These are phyloP conservation scores for Alloteropsis semialata DNA, from an alignment of 176 grass and related monocot genomes.

Conservation along the genomic window DNA sequence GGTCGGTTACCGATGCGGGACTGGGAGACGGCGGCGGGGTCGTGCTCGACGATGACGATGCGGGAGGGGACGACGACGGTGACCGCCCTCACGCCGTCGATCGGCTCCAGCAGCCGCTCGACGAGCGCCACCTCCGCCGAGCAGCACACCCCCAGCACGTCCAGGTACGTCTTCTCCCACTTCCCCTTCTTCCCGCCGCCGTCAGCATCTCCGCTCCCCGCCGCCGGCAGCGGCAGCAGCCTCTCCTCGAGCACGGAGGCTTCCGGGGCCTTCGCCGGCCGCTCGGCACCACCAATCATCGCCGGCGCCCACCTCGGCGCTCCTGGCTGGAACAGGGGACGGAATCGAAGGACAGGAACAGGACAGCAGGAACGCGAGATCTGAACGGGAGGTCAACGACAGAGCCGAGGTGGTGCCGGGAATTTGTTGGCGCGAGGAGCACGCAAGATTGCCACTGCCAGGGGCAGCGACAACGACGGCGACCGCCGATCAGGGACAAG, in stretches of 20 bases:
- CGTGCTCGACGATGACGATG: slow-evolving; percentile 73
- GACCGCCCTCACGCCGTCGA: slow-evolving; percentile 48
- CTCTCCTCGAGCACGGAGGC: background rate
- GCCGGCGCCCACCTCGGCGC: background rate
- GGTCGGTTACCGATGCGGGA: slow-evolving; percentile 47
- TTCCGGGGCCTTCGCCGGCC: background rate
- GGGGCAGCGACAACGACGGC: background rate
- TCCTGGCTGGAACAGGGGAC: background rate
- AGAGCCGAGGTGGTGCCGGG: background rate
- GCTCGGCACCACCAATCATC: background rate
- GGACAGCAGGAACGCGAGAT: background rate
- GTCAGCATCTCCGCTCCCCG: background rate
- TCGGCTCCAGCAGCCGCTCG: slow-evolving; percentile 47
- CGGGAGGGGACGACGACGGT: slow-evolving; percentile 58
- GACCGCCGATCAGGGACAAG: background rate
- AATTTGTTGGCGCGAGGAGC: background rate
- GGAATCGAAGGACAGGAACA: background rate
- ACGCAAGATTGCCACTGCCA: background rate
- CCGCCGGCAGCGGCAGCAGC: background rate
- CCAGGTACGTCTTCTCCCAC: slow-evolving; percentile 70
- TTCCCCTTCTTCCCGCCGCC: background rate
- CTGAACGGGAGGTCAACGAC: background rate
- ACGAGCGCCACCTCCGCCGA: slow-evolving; percentile 58
- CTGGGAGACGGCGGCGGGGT: slow-evolving; percentile 35
- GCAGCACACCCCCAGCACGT: slow-evolving; percentile 82